Evolutionary conservation across 2,329 filamentous ascomycete species (phyloP), one percentile per base, ranked within the genome.

Genomic region (Amylocarpus encephaloides): DNA sequence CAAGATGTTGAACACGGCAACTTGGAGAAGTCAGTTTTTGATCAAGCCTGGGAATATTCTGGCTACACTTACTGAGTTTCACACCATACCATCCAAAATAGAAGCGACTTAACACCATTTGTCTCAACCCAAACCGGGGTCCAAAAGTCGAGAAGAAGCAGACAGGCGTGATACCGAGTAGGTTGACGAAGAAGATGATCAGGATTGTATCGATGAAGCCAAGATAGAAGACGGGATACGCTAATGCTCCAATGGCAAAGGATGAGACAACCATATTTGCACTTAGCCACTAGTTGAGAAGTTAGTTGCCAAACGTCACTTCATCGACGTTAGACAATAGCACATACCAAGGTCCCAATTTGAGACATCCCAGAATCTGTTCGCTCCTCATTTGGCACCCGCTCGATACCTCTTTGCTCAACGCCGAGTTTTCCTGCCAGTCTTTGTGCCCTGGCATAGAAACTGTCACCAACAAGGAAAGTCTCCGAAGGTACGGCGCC

Each of bases 71-170:
- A 83, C 81, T 78, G 58, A 87, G 67, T 66, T 85, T 86, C 30
- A 82, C 80, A n/a, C 76, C 77, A 57, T 78, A 82, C 68, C 79
- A 87, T 7, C 86, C 86, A 64, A 89, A 90, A 69, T 77, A 90
- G 69, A 85, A 90, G 33, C 86, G 75, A 10, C 83, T 82, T n/a
- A 91, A 73, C 1, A 90, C 84, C 82, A 91, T 89, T 64, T 90
- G 87, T 48, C 87, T 79, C 56, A 90, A 73, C 3, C 86, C 87
- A 57, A 88, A 89, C 7, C 71, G 71, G 2, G 87, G 83, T 2
- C 87, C 86, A 62, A 90, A 88, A 15, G 80, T 86, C 1, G 83
- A 86, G 72, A 90, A 90, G 68, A 84, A 88, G 63, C 80, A 85
- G 13, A 88, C 86, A 0, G 86, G 83, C 43, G 83, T 63, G 43